Evolutionary conservation across 2,329 filamentous ascomycete genomes (phyloP).

Genomic region (Fusarium sarcochroum): DNA sequence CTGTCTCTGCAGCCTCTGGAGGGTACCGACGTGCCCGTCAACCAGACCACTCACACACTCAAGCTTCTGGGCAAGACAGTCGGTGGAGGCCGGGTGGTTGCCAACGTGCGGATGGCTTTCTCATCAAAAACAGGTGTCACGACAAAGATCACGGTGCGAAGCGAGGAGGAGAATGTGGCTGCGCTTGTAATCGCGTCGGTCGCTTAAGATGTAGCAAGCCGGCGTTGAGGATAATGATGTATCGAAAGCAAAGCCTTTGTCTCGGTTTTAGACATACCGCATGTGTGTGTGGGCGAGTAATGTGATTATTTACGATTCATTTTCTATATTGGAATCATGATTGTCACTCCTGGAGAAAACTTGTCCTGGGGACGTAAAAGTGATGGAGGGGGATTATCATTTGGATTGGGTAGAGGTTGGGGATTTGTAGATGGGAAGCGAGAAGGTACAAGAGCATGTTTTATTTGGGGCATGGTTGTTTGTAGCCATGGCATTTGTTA

Average conservation of each 20-base stretch:
- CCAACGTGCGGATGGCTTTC: slow-evolving; percentile 91
- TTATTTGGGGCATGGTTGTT: slow-evolving; percentile 37
- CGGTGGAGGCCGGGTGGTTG: slow-evolving; percentile 88
- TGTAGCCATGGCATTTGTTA: slow-evolving; percentile 32
- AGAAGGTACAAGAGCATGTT: slow-evolving; percentile 43
- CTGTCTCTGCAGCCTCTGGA: slow-evolving; percentile 94
- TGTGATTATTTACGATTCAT: slow-evolving; percentile 44
- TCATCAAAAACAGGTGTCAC: slow-evolving; percentile 94
- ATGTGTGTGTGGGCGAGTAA: slow-evolving; percentile 35
- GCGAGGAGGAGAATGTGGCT: slow-evolving; percentile 93
- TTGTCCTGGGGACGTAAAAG: slow-evolving; percentile 14
- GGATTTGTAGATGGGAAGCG: slow-evolving; percentile 28
- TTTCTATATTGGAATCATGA: slow-evolving; percentile 25
- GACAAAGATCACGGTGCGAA: slow-evolving; percentile 92
- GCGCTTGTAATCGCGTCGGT: slow-evolving; percentile 87
- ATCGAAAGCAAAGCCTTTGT: slow-evolving; percentile 47
- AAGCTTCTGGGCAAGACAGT: slow-evolving; percentile 98
- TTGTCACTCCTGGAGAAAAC: slow-evolving; percentile 25
- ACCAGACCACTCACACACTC: slow-evolving; percentile 90
- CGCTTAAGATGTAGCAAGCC: slow-evolving; percentile 67
- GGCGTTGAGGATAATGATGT: slow-evolving; percentile 57
- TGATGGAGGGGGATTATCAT: slow-evolving; percentile 19
- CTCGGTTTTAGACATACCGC: slow-evolving; percentile 49
- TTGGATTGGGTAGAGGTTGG: slow-evolving; percentile 28
- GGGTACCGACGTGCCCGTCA: slow-evolving; percentile 91